Percentiles rank a stretch among this genome's conserved stretches.
Evolutionary conservation across 176 grass and related monocot genomes (phyloP).

Genomic region (Poa annua): DNA sequence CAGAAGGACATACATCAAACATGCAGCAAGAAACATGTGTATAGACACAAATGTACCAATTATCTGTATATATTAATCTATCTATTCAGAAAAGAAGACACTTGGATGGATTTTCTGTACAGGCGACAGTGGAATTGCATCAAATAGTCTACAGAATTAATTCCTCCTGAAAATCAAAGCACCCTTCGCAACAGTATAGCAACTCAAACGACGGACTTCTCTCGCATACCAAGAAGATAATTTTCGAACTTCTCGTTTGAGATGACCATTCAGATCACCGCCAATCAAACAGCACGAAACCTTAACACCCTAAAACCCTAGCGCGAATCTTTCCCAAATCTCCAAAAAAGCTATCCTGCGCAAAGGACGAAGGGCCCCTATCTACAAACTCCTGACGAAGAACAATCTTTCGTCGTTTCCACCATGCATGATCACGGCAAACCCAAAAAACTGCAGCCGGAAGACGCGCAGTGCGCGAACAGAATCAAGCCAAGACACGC

Average conservation of each 20-base stretch:
- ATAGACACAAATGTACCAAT: constrained; percentile 9
- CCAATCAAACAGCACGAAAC: background rate
- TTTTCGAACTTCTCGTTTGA: background rate
- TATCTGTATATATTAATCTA: background rate
- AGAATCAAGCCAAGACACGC: background rate
- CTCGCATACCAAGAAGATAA: background rate
- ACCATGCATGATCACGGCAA: constrained; percentile 20
- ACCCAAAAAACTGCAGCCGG: background rate
- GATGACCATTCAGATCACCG: background rate
- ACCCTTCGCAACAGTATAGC: background rate
- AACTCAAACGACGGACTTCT: background rate
- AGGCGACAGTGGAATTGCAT: background rate
- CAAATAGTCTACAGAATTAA: background rate
- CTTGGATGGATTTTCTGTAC: constrained; percentile 7
- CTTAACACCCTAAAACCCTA: constrained; percentile 2
- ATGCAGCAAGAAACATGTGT: constrained; percentile 20
- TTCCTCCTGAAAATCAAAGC: background rate
- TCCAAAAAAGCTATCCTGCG: background rate
- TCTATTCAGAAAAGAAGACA: background rate
- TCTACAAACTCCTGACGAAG: background rate
- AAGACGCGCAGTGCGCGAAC: constrained; percentile 5
- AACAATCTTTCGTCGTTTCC: constrained; percentile 4
- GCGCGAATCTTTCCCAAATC: background rate
- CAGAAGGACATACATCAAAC: background rate
- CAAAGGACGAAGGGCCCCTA: background rate